Base-by-base conservation (phyloP, 2,329 filamentous ascomycete genomes). In the Thyridium curvatum region DNA sequence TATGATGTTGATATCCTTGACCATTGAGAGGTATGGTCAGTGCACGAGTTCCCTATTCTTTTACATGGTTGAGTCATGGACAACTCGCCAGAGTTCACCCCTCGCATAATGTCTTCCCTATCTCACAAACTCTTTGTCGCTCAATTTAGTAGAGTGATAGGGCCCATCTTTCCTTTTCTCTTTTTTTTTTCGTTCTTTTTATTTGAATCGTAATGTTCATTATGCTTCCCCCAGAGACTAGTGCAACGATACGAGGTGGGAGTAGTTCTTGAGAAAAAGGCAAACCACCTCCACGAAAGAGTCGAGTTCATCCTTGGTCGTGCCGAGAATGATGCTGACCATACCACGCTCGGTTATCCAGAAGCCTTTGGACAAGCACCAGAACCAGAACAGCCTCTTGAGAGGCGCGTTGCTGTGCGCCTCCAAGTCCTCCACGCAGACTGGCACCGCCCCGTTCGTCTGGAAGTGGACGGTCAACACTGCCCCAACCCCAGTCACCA, bases 391-490 rank as follows among this genome's bases (percentile, higher is more conserved):
- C 37, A 51, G 41, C 37, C 49, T 45, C 40, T 53, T 49, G 18
- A 52, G 35, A 26, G 6, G 6, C 6, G 21, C 21, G 30, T 47
- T 46, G 37, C 43, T 37, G 35, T 45, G 42, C 13, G 42, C 42
- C 5, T 26, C 40, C 2, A 46, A 38, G n/a, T 47, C 34, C 16
- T 43, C 37, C 12, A 41, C 32, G 4, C 30, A 28, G n/a, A 12
- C 9, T 12, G 30, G 34, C 28, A 30, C 33, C 1, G 30, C 12
- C 12, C 40, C 44, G 4, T 18, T 32, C 10, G 28, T 32, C 12
- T 45, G 43, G 34, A 66, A 65, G 44, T 67, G 64, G 15, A 59
- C 52, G 2, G 52, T 52, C 42, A 64, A 43, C 18, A 65, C 50
- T 3, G 61, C 57, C 6, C 64, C 62, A 5, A 59, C 35, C 15